A percentile compares a stretch with the other conserved stretches of the same genome.
Evolutionary conservation across 495 filamentous ascomycete genomes (phyloP).

Genomic region (Xylaria grammica): DNA sequence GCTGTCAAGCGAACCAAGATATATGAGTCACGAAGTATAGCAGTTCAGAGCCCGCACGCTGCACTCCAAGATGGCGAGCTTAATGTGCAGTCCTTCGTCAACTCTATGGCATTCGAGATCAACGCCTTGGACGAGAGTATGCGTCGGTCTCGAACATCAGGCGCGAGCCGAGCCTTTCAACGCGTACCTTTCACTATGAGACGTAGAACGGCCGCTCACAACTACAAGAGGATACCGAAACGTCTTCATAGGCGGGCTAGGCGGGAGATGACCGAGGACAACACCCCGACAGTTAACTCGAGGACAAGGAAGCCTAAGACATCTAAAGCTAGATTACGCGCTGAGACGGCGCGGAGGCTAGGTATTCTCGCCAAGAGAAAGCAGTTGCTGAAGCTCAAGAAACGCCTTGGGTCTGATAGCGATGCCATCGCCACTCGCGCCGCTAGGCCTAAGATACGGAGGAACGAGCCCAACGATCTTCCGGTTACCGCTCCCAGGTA

Average conservation of each 20-base stretch:
- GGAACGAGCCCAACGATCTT: constrained; percentile 70
- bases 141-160: constrained; percentile 67
- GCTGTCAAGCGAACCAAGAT: constrained; percentile 64
- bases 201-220: constrained; percentile 89
- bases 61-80: constrained; percentile 79
- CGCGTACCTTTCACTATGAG: constrained; percentile 83
- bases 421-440: constrained; percentile 46
- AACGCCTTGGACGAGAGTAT: constrained; percentile 80
- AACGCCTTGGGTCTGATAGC: constrained; percentile 33
- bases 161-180: constrained; percentile 83
- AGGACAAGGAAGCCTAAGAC: constrained; percentile 73
- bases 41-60: constrained; percentile 71
- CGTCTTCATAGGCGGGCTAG: constrained; percentile 71
- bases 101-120: constrained; percentile 86
- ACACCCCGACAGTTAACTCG: constrained; percentile 81
- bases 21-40: constrained; percentile 70
- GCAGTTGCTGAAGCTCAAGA: constrained; percentile 58
- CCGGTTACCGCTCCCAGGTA: constrained; percentile 71
- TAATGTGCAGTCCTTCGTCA: constrained; percentile 80
- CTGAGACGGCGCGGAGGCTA: constrained; percentile 79
- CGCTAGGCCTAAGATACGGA: constrained; percentile 70
- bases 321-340: constrained; percentile 71
- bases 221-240: constrained; percentile 89
- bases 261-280: constrained; percentile 88
- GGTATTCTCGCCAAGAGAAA: constrained; percentile 66